Conservation (phyloP, 495 filamentous ascomycete genomes). For the Penicillium flavigenum region DNA sequence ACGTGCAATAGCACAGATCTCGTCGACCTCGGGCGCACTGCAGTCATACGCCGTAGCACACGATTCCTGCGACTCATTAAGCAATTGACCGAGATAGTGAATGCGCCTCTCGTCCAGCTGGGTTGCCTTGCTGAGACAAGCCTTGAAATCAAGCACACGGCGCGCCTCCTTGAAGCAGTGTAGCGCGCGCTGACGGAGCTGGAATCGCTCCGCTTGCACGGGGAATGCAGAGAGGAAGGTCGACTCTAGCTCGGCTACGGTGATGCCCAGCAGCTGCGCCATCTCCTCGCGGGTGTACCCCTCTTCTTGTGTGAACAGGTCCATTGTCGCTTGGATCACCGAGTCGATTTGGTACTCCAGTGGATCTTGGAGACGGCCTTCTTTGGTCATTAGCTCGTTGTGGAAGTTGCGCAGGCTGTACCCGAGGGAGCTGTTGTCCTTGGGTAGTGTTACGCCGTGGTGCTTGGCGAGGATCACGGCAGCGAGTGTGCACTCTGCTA, state of each 20-base stretch:
- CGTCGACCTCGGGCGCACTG: conserved; percentile 84
- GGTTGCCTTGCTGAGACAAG: conserved; percentile 57
- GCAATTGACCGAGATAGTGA: conserved; percentile 69
- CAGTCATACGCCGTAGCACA: conserved; percentile 87
- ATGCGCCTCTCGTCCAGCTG: conserved; percentile 61
- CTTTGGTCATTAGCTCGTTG: conserved; percentile 69
- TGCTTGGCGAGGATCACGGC: conserved; percentile 69
- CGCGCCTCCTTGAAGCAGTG: conserved; percentile 91
- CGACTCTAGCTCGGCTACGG: conserved; percentile 66
- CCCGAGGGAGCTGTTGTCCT: conserved; percentile 80
- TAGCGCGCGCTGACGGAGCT: conserved; percentile 77
- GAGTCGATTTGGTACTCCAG: conserved; percentile 66
- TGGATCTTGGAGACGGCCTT: conserved; percentile 52
- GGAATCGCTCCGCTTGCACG: conserved; percentile 84
- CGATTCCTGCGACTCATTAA: conserved; percentile 86
- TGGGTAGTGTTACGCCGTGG: conserved; percentile 62
- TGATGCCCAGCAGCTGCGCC: conserved; percentile 65
- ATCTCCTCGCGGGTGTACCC: conserved; percentile 91
- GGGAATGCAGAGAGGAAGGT: conserved; percentile 82
- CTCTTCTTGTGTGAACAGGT: conserved; percentile 65
- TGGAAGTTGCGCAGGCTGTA: conserved; percentile 85
- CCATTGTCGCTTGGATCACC: conserved; percentile 61
- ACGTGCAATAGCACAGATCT: conserved; percentile 77
- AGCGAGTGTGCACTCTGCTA: conserved; percentile 91
- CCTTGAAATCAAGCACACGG: conserved; percentile 79